Base-by-base conservation (phyloP, 805 yeast species). In the Candida arabinofermentans region DNA sequence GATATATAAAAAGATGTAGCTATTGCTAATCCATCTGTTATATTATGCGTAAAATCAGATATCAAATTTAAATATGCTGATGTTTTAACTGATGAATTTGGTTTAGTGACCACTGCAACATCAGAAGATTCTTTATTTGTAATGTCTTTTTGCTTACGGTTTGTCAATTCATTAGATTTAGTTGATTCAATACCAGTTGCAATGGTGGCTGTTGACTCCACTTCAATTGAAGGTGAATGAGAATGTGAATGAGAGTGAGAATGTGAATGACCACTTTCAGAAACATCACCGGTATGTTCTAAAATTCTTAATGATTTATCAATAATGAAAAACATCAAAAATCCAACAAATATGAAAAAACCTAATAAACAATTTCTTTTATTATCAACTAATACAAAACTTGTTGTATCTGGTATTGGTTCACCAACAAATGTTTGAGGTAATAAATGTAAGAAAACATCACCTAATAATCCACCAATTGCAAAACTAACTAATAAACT, bases 1-100 rank as follows among this genome's bases (percentile, higher is more conserved):
- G 81, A 71, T 35, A 72, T 72, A 59, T 78, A 79, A 57, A 85
- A 85, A 5, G 89, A 74, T 0, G 90, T 75, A 1, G 88, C 75
- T 36, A 85, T 71, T 2, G 91, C 87, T 8, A 85, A 61, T 0
- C 93, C 93, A 55, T 85, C 93, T 2, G 90, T 81, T 44, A 83
- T 71, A 58, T 85, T 85, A 59, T 85, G 93, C 2, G 82, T 66
- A 48, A 83, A 78, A 50, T 83, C 90, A 0, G 89, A 81, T 37
- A 82, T 71, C 49, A 85, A 62, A 51, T 80, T 84, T 45, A 85
- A 64, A 49, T 79, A 78, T 0, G 86, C 85, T 9, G 85, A 72
- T 1, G 73, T 65, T 44, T 69, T 68, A 38, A 64, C 66, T 14
- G 66, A 63, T n/a, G 65, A 55, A 27, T 55, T 61, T 24, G 71